Percentiles rank a stretch among this genome's conserved stretches.
Evolutionary conservation across 345 rosid species (phyloP).

Genomic region (Eucalyptus tenuipes): DNA sequence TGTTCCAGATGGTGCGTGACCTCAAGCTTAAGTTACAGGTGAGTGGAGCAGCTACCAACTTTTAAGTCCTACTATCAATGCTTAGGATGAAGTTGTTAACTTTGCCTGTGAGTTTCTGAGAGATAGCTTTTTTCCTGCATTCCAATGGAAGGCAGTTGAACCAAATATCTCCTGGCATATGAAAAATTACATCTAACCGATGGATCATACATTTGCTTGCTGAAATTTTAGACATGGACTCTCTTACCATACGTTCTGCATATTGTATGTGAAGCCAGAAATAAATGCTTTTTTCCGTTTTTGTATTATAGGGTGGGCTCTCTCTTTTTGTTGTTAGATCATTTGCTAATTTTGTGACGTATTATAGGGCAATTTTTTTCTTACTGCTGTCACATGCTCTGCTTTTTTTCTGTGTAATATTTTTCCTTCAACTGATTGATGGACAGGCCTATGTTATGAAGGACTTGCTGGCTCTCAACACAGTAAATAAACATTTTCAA

Average conservation of each 20-base stretch:
- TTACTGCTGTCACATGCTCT: background rate
- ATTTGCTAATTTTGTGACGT: background rate
- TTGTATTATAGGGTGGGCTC: background rate
- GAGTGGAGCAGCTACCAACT: background rate
- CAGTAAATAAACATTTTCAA: background rate
- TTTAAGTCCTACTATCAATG: background rate
- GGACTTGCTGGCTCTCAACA: background rate
- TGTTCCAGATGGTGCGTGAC: slow-evolving; percentile 67
- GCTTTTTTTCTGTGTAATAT: background rate
- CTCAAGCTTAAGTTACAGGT: slow-evolving; percentile 83
- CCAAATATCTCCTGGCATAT: background rate
- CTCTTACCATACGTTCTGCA: background rate
- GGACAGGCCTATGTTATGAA: background rate
- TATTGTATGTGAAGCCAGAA: background rate
- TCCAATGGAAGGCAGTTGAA: background rate
- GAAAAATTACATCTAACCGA: background rate
- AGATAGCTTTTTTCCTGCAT: background rate
- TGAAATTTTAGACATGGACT: background rate
- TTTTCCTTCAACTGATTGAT: background rate
- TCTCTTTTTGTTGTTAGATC: background rate
- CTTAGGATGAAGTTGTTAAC: background rate
- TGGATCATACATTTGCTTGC: background rate
- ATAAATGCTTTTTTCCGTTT: background rate
- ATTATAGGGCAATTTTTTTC: background rate
- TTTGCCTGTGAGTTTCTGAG: background rate